Evolutionary conservation across 768 basidiomycete species (phyloP).

Genomic region (Austroboletus eburneus): DNA sequence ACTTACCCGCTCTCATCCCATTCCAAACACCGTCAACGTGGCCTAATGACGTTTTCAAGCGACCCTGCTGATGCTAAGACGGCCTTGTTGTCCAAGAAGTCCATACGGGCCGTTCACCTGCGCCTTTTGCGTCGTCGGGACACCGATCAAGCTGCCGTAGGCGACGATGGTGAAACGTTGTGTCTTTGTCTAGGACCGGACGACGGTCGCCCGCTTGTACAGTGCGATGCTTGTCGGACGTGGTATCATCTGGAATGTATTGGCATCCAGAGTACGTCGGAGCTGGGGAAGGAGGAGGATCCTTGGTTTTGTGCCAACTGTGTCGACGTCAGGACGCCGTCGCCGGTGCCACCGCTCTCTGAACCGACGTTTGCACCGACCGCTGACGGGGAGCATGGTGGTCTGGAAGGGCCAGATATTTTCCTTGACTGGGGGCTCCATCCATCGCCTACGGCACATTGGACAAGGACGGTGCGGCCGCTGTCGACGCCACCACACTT

Average conservation of each 20-base stretch:
- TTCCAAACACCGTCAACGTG: conserved; percentile 25
- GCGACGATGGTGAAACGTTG: conserved; percentile 46
- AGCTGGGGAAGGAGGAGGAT: conserved; percentile 73
- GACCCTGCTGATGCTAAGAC: conserved; percentile 77
- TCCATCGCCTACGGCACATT: conserved; percentile 52
- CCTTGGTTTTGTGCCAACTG: conserved; percentile 67
- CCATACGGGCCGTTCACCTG: conserved; percentile 56
- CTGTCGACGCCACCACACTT: conserved; percentile 52
- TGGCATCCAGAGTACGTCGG: conserved; percentile 57
- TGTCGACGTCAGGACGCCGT: conserved; percentile 45
- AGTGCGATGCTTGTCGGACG: conserved; percentile 73
- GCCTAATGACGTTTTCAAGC: conserved; percentile 30
- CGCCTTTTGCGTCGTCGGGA: conserved; percentile 42
- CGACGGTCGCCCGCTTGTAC: conserved; percentile 73
- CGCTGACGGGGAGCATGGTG: conserved; percentile 40
- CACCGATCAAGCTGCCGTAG: conserved; percentile 32
- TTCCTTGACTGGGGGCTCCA: conserved; percentile 53
- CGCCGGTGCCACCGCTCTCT: conserved; percentile 31
- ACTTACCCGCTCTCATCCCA: conserved; percentile 51
- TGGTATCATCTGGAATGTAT: conserved; percentile 86
- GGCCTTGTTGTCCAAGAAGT: conserved; percentile 69
- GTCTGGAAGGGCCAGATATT: conserved; percentile 44
- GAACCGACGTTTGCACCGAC: conserved; percentile 73
- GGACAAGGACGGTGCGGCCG: conserved; percentile 34
- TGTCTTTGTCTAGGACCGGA: conserved; percentile 68